Percentiles rank a stretch among this genome's conserved stretches.
phyloP scores from a whole-genome alignment of 306 rosid genomes.

The Gillenia trifoliata region DNA sequence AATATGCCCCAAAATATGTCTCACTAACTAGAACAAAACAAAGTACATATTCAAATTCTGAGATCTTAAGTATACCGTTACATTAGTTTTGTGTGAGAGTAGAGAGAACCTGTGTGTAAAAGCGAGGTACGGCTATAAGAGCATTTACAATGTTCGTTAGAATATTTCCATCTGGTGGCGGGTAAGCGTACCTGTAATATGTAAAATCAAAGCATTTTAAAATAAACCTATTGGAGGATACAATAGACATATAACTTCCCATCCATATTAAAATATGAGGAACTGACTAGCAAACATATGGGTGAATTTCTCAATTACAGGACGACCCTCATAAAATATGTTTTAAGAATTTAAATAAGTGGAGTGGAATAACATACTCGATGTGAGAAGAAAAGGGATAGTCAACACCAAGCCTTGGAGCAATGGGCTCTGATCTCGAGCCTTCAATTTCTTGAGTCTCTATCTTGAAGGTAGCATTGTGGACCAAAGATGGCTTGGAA shows the following conservation, averaged over 20 bases:
- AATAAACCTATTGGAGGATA: slow-evolving; percentile 1
- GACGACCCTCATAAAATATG: not conserved
- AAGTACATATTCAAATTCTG: slow-evolving; percentile 11
- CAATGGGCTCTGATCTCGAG: slow-evolving; percentile 58
- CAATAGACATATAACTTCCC: not conserved
- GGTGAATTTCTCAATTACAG: too few relatives aligned
- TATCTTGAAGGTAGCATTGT: slow-evolving; percentile 25
- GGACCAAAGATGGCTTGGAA: slow-evolving; percentile 10
- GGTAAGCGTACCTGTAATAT: slow-evolving; percentile 79
- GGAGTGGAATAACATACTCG: slow-evolving; percentile 48
- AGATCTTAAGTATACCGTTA: slow-evolving; percentile 11
- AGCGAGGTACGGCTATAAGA: slow-evolving; percentile 90
- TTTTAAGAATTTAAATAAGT: not conserved
- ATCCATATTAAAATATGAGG: not conserved
- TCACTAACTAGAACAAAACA: slow-evolving; percentile 12
- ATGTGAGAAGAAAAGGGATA: slow-evolving; percentile 90
- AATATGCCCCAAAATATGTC: slow-evolving; percentile 16
- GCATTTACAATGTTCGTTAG: slow-evolving; percentile 90
- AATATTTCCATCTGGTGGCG: slow-evolving; percentile 95
- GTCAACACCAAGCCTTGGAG: slow-evolving; percentile 81
- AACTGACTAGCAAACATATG: too few relatives aligned
- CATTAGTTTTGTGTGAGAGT: slow-evolving; percentile 11
- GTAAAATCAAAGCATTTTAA: slow-evolving; percentile 18
- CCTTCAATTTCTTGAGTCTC: slow-evolving; percentile 28
- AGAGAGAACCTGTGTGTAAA: slow-evolving; percentile 76